phyloP scores from a whole-genome alignment of 306 rosid species.

The Cicer cuneatum region DNA sequence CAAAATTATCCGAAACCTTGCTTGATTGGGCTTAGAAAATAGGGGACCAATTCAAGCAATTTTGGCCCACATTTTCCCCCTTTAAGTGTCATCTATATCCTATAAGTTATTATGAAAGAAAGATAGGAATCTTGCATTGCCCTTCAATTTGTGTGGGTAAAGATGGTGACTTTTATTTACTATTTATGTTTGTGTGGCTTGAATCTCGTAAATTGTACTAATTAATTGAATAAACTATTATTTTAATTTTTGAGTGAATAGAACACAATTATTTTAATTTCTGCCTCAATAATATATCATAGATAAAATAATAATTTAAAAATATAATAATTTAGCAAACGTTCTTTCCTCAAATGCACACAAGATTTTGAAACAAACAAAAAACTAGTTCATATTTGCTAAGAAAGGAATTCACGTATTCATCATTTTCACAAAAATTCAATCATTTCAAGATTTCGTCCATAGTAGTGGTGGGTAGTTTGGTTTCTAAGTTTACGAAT shows the following conservation, averaged over 20 bases:
- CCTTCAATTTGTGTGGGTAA: conserved; percentile 31
- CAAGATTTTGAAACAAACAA: no score
- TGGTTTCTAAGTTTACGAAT: no score
- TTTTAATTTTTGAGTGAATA: no score
- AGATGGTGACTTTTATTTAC: conserved; percentile 5
- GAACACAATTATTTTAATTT: no score
- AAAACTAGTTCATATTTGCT: not conserved
- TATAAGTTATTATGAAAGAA: conserved; percentile 26
- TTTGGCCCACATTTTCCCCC: conserved; percentile 39
- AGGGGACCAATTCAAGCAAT: conserved; percentile 51
- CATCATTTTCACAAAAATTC: no score
- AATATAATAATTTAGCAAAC: no score
- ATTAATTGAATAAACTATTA: not conserved
- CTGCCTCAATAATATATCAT: no score
- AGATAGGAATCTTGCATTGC: conserved; percentile 48
- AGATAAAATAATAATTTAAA: no score
- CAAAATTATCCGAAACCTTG: conserved; percentile 44
- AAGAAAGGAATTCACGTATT: not conserved
- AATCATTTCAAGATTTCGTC: no score
- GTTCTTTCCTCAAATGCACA: no score
- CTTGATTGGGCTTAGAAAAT: conserved; percentile 48
- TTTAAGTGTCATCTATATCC: conserved; percentile 44
- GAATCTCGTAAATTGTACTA: not conserved
- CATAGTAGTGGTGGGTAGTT: no score
- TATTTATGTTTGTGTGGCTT: conserved; percentile 20